Evolutionary conservation across 768 basidiomycete species (phyloP), one percentile per base, ranked within the genome.

Genomic region (Phlebiopsis flavidoalba): DNA sequence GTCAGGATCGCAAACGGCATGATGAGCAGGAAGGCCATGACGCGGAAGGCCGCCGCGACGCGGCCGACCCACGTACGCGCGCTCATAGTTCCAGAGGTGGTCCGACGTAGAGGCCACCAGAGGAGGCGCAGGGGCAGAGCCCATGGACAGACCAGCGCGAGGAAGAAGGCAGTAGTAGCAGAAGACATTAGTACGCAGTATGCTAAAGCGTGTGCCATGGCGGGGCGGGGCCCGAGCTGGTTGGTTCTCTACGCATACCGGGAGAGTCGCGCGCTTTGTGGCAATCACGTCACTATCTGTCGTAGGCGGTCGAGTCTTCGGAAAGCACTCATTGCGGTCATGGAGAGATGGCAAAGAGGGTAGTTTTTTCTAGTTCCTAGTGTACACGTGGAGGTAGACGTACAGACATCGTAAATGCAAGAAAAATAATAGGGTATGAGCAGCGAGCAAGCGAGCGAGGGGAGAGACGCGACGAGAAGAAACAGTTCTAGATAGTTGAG

Each of bases 51-150:
- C 45, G 80, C 85, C 17, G 90, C 88, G 37, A 81, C 76, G 61
- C 79, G 81, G 45, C 79, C 81, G 52, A 92, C 85, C 84, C 83
- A 87, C 3, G 91, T n/a, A 91, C 45, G 78, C 75, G 2, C 82
- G 76, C 50, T 81, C 70, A 66, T 89, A 90, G 65, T 80, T 73
- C 82, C 84, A 87, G 22, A 92, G 76, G 66, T 86, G 77, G 40
- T 82, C n/a, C 73, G 58, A 86, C 63, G 66, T 92, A 92, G 60
- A 74, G 75, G 21, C 77, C 68, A n/a, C 87, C 87, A 90, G 37
- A 88, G 64, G n/a, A n/a, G 6, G 74, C 69, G 31, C 67, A 66
- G 3, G 81, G 82, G n/a, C n/a, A n/a, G n/a, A n/a, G n/a, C n/a
- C n/a, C n/a, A n/a, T n/a, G n/a, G n/a, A n/a, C n/a, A n/a, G n/a